Conservation (phyloP, 2,329 filamentous ascomycete genomes). For the Pseudohalonectria lignicola region DNA sequence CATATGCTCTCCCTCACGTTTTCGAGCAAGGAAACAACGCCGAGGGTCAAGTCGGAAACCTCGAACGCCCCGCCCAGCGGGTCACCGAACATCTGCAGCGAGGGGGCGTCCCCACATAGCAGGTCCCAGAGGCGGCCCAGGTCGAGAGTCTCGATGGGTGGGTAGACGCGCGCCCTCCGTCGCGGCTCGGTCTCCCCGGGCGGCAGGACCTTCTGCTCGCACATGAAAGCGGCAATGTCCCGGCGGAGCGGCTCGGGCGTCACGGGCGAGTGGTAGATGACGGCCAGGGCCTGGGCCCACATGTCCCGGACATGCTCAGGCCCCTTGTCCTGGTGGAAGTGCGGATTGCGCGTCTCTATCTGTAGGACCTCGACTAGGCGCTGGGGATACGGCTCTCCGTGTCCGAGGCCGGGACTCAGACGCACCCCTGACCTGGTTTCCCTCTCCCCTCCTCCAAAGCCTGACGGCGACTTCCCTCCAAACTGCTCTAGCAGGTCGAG, state of each 20-base stretch:
- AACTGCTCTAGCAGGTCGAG: constrained; percentile 15
- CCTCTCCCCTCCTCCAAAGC: no score
- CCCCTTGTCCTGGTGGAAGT: constrained; percentile 18
- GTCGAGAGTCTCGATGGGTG: background rate
- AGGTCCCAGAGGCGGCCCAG: background rate
- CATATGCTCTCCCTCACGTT: background rate
- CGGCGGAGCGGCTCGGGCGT: constrained; percentile 4
- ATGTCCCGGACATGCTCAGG: constrained; percentile 16
- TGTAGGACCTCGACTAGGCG: constrained; percentile 14
- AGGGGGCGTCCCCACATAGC: background rate
- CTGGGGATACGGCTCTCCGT: background rate
- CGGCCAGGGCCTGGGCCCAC: constrained; percentile 17
- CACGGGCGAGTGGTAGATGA: constrained; percentile 14
- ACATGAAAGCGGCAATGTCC: constrained; percentile 7
- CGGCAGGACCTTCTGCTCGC: background rate
- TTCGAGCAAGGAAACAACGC: constrained; percentile 1
- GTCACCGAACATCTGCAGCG: constrained; percentile 1
- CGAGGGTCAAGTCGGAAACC: background rate
- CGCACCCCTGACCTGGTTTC: background rate
- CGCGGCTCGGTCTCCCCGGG: background rate
- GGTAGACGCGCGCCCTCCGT: background rate
- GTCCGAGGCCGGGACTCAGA: background rate
- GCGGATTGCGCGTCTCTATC: constrained; percentile 18
- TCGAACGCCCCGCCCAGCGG: background rate
- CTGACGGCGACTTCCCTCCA: no score